These are phyloP conservation scores for Tetradesmus obliquus DNA, from an alignment of 139 green algal species.

Conservation along the genomic window DNA sequence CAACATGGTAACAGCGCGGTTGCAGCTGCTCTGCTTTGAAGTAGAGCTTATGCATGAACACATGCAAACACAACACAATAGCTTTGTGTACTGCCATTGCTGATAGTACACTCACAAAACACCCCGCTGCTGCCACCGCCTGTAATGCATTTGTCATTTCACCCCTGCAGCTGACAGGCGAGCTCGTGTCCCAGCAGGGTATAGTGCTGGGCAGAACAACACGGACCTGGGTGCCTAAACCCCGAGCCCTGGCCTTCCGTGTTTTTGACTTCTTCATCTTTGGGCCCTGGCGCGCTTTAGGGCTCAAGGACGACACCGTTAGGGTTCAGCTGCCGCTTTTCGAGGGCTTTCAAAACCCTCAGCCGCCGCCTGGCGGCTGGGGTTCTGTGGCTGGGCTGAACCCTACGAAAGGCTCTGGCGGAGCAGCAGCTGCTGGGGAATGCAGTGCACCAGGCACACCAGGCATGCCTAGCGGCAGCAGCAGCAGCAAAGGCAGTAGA, in stretches of 20 bases:
- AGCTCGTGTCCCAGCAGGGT: slow-evolving; percentile 26
- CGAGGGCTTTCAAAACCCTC: slow-evolving; percentile 24
- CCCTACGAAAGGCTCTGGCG: not conserved
- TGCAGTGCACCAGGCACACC: not conserved
- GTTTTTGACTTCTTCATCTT: not conserved
- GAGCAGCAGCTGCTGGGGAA: not conserved
- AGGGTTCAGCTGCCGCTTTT: slow-evolving; percentile 40
- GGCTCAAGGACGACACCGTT: slow-evolving; percentile 10
- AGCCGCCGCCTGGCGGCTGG: slow-evolving; percentile 29
- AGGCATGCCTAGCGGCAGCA: not conserved
- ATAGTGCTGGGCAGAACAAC: slow-evolving; percentile 19
- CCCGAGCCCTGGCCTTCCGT: not conserved
- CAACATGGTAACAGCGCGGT: too few relatives aligned
- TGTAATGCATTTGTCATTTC: not conserved
- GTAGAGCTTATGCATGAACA: too few relatives aligned
- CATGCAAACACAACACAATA: too few relatives aligned
- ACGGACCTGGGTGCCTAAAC: slow-evolving; percentile 33
- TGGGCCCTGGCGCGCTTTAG: slow-evolving; percentile 19
- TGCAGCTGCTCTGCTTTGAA: too few relatives aligned
- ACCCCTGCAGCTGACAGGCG: slow-evolving; percentile 31
- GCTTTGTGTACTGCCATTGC: too few relatives aligned
- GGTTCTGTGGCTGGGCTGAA: not conserved
- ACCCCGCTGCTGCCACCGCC: too few relatives aligned
- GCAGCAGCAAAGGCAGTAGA: not conserved
- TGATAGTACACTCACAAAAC: too few relatives aligned